Conservation (phyloP, 768 basidiomycete genomes). For the Nevesoporus exiguus region DNA sequence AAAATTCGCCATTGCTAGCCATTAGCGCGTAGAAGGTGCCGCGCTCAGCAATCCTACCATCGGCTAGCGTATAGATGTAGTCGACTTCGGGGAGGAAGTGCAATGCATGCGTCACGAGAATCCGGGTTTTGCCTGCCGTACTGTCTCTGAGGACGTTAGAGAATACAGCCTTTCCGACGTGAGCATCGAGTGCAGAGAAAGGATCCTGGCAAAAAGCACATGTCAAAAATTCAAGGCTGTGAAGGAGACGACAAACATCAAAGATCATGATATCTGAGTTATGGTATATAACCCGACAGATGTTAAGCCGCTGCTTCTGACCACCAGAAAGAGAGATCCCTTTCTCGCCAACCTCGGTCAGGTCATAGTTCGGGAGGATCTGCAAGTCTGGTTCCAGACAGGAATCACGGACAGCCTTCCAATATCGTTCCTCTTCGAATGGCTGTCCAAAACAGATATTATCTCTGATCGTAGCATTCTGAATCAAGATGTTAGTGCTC, state of each 20-base stretch:
- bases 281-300: slow-evolving; percentile 85
- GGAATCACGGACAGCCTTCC: slow-evolving; percentile 73
- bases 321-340: slow-evolving; percentile 89
- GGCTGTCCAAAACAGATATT: slow-evolving; percentile 87
- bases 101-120: slow-evolving; percentile 89
- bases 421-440: slow-evolving; percentile 78
- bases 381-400: slow-evolving; percentile 79
- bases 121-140: slow-evolving; percentile 66
- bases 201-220: slow-evolving; percentile 52
- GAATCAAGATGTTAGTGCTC: neutral
- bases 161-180: slow-evolving; percentile 86
- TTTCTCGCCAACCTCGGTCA: slow-evolving; percentile 83
- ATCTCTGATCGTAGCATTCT: slow-evolving; percentile 84
- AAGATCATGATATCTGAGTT: slow-evolving; percentile 84
- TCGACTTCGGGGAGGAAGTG: slow-evolving; percentile 89
- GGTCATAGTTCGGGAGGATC: no score
- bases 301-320: slow-evolving; percentile 75
- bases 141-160: slow-evolving; percentile 73
- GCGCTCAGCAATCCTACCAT: slow-evolving; percentile 74
- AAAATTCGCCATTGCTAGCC: slow-evolving; percentile 59
- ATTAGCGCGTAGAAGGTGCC: slow-evolving; percentile 79
- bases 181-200: slow-evolving; percentile 87
- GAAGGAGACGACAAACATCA: slow-evolving; percentile 59
- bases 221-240: neutral
- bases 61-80: slow-evolving; percentile 74